These are phyloP conservation scores for Russula ochroleuca DNA, from an alignment of 768 basidiomycete genomes.

Conservation along the genomic window DNA sequence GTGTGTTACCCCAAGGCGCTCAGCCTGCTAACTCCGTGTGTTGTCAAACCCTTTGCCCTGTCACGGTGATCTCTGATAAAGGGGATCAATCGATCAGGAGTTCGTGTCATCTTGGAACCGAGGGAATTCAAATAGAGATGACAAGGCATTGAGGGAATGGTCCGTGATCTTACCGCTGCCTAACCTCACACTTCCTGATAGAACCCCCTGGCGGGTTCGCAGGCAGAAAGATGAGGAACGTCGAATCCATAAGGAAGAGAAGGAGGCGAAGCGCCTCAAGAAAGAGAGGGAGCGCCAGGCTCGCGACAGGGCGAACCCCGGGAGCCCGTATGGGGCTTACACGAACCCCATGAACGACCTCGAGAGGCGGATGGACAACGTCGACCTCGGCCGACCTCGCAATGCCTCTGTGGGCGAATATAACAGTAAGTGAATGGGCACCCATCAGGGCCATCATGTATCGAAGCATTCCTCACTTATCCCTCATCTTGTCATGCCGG, in stretches of 20 bases:
- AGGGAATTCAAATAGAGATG: slow-evolving; percentile 31
- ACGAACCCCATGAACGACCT: slow-evolving; percentile 34
- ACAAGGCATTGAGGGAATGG: slow-evolving; percentile 28
- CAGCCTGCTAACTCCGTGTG: slow-evolving; percentile 55
- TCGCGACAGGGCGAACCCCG: slow-evolving; percentile 44
- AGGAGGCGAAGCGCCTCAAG: slow-evolving; percentile 40
- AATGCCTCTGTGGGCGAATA: slow-evolving; percentile 19
- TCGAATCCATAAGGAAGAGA: slow-evolving; percentile 53
- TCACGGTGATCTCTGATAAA: slow-evolving; percentile 8
- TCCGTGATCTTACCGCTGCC: slow-evolving; percentile 6
- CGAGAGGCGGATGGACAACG: slow-evolving; percentile 38
- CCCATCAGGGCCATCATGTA: slow-evolving; percentile 3
- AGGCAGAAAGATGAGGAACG: slow-evolving; percentile 45
- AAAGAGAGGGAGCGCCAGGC: slow-evolving; percentile 48
- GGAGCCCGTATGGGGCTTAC: slow-evolving; percentile 28
- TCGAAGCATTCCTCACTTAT: slow-evolving; percentile 28
- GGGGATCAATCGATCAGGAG: slow-evolving; percentile 41
- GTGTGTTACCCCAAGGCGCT: slow-evolving; percentile 55
- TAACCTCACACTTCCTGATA: slow-evolving; percentile 8
- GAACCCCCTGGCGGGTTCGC: background rate
- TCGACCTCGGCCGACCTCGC: slow-evolving; percentile 17
- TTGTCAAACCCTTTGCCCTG: slow-evolving; percentile 18
- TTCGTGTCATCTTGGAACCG: slow-evolving; percentile 56
- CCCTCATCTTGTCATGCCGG: slow-evolving; percentile 23
- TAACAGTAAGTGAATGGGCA: slow-evolving; percentile 25